Conservation (phyloP, 2,329 filamentous ascomycete genomes). For the Biscogniauxia sp. region DNA sequence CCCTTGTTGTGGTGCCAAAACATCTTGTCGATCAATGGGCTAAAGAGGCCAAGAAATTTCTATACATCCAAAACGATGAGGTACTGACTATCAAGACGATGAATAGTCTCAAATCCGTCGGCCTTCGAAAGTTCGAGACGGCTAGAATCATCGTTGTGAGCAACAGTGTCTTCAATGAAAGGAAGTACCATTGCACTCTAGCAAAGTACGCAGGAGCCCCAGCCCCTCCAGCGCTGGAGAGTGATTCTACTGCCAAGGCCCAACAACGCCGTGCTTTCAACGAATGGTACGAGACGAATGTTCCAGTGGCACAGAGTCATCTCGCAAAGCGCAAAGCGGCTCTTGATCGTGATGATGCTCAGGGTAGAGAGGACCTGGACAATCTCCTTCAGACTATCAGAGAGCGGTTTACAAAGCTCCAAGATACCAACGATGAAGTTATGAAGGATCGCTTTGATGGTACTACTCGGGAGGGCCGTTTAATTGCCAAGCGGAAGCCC, state of each 20-base stretch:
- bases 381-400: not conserved
- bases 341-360: not conserved
- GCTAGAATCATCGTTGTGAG: constrained; percentile 41
- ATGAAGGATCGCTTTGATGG: not conserved
- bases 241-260: not conserved
- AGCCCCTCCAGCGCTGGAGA: constrained; percentile 5
- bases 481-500: not conserved
- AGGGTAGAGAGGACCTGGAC: not conserved
- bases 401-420: not conserved
- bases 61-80: constrained; percentile 19
- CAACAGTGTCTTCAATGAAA: constrained; percentile 23
- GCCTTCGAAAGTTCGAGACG: constrained; percentile 17
- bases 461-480: not conserved
- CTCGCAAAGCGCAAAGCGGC: not conserved
- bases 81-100: constrained; percentile 28
- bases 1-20: constrained; percentile 39
- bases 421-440: not conserved
- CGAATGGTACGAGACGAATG: constrained; percentile 25
- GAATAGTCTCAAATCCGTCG: constrained; percentile 1
- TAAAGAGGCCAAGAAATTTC: constrained; percentile 34
- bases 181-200: constrained; percentile 18
- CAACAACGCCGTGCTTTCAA: constrained; percentile 12
- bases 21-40: constrained; percentile 42
- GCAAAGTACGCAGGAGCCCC: constrained; percentile 17
- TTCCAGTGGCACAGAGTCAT: constrained; percentile 10